phyloP scores from a whole-genome alignment of 2,329 filamentous ascomycete genomes.

The Clonostachys chloroleuca region DNA sequence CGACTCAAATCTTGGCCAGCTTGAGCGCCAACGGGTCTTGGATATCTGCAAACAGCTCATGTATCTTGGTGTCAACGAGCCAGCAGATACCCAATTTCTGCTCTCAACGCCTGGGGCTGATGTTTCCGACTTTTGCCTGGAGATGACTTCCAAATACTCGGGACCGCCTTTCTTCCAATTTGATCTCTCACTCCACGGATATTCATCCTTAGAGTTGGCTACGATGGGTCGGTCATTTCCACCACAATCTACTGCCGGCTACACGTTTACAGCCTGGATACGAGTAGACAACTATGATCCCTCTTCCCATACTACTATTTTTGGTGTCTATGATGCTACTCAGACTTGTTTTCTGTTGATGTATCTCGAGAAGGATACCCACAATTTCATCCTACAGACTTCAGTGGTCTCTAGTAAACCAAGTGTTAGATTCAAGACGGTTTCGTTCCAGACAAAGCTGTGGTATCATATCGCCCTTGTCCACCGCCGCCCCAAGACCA shows the following conservation, averaged over 20 bases:
- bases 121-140: constrained; percentile 66
- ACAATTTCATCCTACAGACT: constrained; percentile 92
- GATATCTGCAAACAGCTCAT: constrained; percentile 67
- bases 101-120: constrained; percentile 45
- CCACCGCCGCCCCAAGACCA: constrained; percentile 73
- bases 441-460: constrained; percentile 65
- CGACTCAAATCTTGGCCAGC: constrained; percentile 42
- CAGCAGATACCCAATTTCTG: constrained; percentile 81
- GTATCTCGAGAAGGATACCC: constrained; percentile 90
- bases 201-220: constrained; percentile 84
- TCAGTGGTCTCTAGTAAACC: constrained; percentile 82
- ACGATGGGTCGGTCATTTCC: constrained; percentile 85
- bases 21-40: constrained; percentile 57
- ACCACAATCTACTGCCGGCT: constrained; percentile 73
- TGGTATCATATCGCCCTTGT: constrained; percentile 96
- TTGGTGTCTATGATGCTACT: constrained; percentile 87
- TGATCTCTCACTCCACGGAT: constrained; percentile 83
- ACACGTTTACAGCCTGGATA: constrained; percentile 88
- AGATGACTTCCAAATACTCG: constrained; percentile 69
- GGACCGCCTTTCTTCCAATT: constrained; percentile 88
- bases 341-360: constrained; percentile 92
- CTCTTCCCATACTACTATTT: constrained; percentile 85
- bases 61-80: constrained; percentile 69
- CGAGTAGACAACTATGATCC: constrained; percentile 83
- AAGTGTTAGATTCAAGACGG: constrained; percentile 88